Conservation (phyloP, 176 grass and related monocot genomes). For the Coix lacrymajobi region DNA sequence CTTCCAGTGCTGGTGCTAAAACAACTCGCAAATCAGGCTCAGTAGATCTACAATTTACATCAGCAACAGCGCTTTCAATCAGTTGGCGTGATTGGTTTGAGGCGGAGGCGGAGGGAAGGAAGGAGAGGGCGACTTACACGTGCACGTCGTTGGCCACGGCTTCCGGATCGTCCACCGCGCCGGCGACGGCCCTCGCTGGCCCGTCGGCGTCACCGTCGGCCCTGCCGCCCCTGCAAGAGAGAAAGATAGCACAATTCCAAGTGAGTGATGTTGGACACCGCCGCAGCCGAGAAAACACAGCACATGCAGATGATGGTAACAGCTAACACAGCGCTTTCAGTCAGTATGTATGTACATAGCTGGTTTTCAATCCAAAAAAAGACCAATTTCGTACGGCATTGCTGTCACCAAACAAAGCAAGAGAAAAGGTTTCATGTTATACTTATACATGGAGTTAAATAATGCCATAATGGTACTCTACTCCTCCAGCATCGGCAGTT, state of each 20-base stretch:
- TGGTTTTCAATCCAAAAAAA: background rate
- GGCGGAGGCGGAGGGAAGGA: background rate
- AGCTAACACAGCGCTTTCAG: background rate
- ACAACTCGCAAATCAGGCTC: background rate
- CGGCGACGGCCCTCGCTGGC: conserved; percentile 3
- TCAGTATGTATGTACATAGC: background rate
- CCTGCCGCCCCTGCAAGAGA: conserved; percentile 3
- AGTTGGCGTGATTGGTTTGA: background rate
- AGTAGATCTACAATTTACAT: background rate
- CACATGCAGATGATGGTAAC: conserved; percentile 11
- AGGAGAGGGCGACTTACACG: conserved; percentile 48
- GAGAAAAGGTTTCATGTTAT: background rate
- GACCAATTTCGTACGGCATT: background rate
- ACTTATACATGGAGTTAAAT: background rate
- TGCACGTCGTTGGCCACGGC: conserved; percentile 55
- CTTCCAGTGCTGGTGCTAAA: background rate
- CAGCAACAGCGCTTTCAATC: too few species aligned
- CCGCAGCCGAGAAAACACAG: background rate
- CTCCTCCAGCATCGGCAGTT: background rate
- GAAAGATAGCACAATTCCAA: background rate
- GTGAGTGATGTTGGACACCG: background rate
- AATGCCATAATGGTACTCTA: background rate
- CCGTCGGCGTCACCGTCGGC: background rate
- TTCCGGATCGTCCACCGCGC: conserved; percentile 78
- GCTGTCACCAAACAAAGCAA: background rate